Base-by-base conservation (phyloP, 129 eudicot genomes). In the Erigeron canadensis region DNA sequence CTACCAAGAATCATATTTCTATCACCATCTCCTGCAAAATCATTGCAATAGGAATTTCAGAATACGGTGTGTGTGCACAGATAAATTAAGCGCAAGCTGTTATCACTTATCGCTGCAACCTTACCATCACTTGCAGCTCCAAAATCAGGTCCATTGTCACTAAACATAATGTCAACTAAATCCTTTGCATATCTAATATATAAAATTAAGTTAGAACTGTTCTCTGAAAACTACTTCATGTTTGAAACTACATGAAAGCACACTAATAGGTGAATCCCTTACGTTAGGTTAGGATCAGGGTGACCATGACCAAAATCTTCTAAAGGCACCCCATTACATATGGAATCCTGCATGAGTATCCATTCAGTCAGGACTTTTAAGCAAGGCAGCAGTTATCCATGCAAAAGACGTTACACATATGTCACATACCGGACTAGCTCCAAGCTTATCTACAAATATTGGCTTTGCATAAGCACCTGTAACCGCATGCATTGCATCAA, bases 81-180 rank as follows among this genome's bases (percentile, higher is more conserved):
- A 61, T 60, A 34, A 17, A 60, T 34, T 61, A 60, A 60, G 44
- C 40, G 28, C 44, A 5, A 34, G 18, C 44, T 17, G 17, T 65
- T 61, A 28, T 28, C 34, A 28, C 34, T 28, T 28, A 66, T 69
- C 62, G 58, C 10, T 46, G 65, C 50, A 67, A 65, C 42, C 80
- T 48, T 86, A 95, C 99, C 99, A 76, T 95, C 99, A 88, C 99
- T 95, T 79, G 99, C 99, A 83, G 99, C 99, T 71, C 99, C 99
- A 78, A 95, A 81, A 76, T 95, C 97, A 70, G 99, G 97, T 69
- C 94, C 97, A 41, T 86, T 76, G 57, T 95, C 94, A 17, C 86
- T 87, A 76, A 78, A 90, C 97, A 95, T 84, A 44, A 95, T 84
- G 80, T 88, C 70, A 63, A 95, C 99, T 84, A 95, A 78, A 65